Conservation (phyloP, 345 rosid species). For the Noccaea caerulescens region DNA sequence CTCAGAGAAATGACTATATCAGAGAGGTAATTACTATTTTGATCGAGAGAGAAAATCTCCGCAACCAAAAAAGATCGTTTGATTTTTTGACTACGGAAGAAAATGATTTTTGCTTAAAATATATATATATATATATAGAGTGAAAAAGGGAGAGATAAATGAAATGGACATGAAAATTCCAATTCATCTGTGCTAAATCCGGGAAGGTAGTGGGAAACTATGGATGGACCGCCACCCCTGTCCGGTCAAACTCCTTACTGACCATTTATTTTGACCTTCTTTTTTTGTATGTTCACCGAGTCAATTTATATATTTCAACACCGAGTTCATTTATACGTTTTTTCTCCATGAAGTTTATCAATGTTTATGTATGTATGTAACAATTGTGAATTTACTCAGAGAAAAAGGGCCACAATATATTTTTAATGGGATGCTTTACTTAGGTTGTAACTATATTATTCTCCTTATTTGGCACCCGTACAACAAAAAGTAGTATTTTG, state of each 20-base stretch:
- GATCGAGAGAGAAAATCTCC: slow-evolving; percentile 4
- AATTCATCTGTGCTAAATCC: slow-evolving; percentile 15
- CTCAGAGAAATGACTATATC: not conserved
- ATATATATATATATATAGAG: slow-evolving; percentile 41
- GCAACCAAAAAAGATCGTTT: slow-evolving; percentile 12
- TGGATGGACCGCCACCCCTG: slow-evolving; percentile 32
- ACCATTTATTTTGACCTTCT: slow-evolving; percentile 45
- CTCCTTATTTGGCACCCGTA: not conserved
- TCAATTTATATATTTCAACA: slow-evolving; percentile 20
- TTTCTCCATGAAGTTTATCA: not conserved
- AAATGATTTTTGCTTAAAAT: slow-evolving; percentile 16
- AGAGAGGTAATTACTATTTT: slow-evolving; percentile 11
- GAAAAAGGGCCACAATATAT: not conserved
- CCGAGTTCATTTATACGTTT: slow-evolving; percentile 16
- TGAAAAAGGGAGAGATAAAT: not conserved
- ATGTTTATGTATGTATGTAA: not conserved
- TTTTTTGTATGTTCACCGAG: not conserved
- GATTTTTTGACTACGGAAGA: slow-evolving; percentile 31
- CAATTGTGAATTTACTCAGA: slow-evolving; percentile 20
- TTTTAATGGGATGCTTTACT: not conserved
- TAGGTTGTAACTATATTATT: not conserved
- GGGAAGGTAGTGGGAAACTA: slow-evolving; percentile 42
- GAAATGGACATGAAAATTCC: slow-evolving; percentile 29
- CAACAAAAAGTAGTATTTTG: not conserved
- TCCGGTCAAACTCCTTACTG: slow-evolving; percentile 40